Evolutionary conservation across 73 alveolate species (phyloP).

Genomic region (Diophrys appendiculata): DNA sequence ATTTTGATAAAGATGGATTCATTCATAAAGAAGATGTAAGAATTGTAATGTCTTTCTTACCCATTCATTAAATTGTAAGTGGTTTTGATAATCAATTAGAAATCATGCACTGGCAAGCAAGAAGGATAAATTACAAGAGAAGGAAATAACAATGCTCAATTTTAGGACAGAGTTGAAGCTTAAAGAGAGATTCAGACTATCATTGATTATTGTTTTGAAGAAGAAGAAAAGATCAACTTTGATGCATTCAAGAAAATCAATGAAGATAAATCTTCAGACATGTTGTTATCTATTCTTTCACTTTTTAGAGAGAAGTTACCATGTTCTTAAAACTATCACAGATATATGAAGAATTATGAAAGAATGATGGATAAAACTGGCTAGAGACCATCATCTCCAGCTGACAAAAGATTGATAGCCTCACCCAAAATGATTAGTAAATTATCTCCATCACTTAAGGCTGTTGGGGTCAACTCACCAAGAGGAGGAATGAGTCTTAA

Average conservation of each 20-base stretch:
- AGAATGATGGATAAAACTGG: constrained; percentile 33
- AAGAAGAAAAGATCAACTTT: constrained; percentile 31
- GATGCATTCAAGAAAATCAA: constrained; percentile 45
- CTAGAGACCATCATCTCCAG: not conserved
- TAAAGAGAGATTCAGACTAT: constrained; percentile 38
- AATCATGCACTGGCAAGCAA: no score
- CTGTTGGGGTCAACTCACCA: not conserved
- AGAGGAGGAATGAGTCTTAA: not conserved
- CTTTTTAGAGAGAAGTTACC: constrained; percentile 51
- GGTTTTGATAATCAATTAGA: no score
- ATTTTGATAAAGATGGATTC: constrained; percentile 11
- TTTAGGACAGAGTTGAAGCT: constrained; percentile 42
- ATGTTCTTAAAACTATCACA: constrained; percentile 56
- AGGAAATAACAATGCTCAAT: no score
- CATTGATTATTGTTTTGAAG: constrained; percentile 34
- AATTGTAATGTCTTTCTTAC: constrained; percentile 15
- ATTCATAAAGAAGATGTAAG: constrained; percentile 21
- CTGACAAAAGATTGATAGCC: not conserved
- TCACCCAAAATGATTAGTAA: not conserved
- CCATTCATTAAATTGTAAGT: no score
- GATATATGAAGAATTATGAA: constrained; percentile 54
- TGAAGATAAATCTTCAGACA: constrained; percentile 44
- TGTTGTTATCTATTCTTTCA: constrained; percentile 35
- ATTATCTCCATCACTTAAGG: not conserved
- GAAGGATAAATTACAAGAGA: no score